phyloP scores from a whole-genome alignment of 257 asterid genomes.

The Solanum pimpinellifolium region DNA sequence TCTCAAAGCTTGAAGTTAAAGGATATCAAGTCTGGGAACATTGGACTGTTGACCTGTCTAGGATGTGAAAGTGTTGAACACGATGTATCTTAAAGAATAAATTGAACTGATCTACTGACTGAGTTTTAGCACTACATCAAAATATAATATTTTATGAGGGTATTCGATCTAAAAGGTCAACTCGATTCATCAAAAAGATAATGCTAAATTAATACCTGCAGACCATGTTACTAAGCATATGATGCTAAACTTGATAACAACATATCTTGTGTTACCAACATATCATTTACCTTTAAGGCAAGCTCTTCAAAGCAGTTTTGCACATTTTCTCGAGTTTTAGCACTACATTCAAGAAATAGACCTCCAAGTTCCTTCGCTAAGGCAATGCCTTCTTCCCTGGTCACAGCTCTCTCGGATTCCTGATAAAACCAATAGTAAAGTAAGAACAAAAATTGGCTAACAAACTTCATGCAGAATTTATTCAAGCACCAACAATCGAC shows the following conservation, averaged over 20 bases:
- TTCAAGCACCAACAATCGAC: not conserved
- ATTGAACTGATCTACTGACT: too few species aligned
- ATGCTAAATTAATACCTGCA: not conserved
- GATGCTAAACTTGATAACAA: not conserved
- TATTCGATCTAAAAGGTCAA: not conserved
- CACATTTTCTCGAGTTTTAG: conserved; percentile 82
- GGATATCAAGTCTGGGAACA: not conserved
- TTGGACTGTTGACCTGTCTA: not conserved
- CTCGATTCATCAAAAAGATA: not conserved
- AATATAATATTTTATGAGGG: not conserved
- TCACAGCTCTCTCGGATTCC: conserved; percentile 79
- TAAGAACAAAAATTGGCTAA: not conserved
- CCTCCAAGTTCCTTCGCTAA: conserved; percentile 76
- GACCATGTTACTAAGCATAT: not conserved
- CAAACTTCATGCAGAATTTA: not conserved
- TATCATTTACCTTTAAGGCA: conserved; percentile 46
- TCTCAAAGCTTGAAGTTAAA: not conserved
- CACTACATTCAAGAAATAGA: conserved; percentile 80
- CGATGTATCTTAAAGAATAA: too few species aligned
- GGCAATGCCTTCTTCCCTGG: conserved; percentile 68
- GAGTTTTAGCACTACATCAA: too few species aligned
- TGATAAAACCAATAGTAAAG: conserved; percentile 11
- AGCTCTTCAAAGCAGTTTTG: conserved; percentile 76
- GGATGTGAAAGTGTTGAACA: too few species aligned
- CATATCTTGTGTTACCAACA: not conserved